Evolutionary conservation across 371 early-diverging fungal genomes (phyloP), one percentile per base, ranked within the genome.

Genomic region (Saksenaea vasiformis): DNA sequence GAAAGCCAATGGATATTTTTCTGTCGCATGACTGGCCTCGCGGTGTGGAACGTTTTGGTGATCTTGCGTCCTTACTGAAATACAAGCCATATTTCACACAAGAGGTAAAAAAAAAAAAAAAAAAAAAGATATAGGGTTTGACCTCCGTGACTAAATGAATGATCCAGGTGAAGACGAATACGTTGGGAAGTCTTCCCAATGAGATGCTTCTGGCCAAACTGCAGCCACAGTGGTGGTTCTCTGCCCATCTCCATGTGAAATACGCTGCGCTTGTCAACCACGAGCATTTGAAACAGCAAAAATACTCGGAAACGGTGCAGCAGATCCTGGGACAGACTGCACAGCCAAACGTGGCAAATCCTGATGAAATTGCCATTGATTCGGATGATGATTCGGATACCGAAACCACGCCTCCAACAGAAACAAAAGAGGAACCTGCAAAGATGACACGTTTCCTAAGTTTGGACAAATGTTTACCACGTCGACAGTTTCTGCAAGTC

Each of bases 21-120:
- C 60, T 97, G 1, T 94, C 96, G 5, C 99, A 99, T 69, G 99
- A 99, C 73, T 99, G 99, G 99, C 99, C 99, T 0, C 78, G 82
- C 24, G 88, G 90, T 3, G 91, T 98, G 27, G 91, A 93, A 54
- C 71, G 81, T 22, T 88, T 89, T 74, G 98, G 98, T 1, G 79
- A 98, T 74, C 61, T 84, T 0, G 51, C 73, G 0, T 38, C 51
- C 36, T 79, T 99, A 43, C 64, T 95, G 22, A 63, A 72, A 1
- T 65, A 36, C 4, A 98, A 98, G 64, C 80, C 80, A 9, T 91
- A 78, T 63, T 91, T 98, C 61, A 66, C 39, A 22, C 60, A 72
- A 5, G 98, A 98, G 78, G 91, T 93, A 72, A 64, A 60, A n/a
- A n/a, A n/a, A n/a, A n/a, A n/a, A n/a, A n/a, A n/a, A n/a, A n/a